A percentile compares a stretch with the other conserved stretches of the same genome.
Evolutionary conservation across 805 yeast species (phyloP).

Genomic region (Sugiyamaella americana): DNA sequence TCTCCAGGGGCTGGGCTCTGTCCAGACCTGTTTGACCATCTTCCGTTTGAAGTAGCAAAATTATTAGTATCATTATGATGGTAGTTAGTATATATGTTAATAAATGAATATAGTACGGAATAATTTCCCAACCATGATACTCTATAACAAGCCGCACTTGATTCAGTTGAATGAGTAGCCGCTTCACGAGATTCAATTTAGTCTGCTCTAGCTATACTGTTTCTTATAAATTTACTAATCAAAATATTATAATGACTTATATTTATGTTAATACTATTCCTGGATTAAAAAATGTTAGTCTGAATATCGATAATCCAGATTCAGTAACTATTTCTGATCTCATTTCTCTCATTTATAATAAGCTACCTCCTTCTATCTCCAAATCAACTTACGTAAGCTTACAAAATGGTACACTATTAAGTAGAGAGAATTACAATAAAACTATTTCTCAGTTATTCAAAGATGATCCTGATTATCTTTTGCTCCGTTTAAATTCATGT

Average conservation of each 20-base stretch:
- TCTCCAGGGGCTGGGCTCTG: no score
- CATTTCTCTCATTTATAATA: neutral
- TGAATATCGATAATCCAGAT: neutral
- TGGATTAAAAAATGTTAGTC: neutral
- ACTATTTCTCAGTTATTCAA: neutral
- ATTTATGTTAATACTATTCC: neutral
- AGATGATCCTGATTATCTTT: neutral
- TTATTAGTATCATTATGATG: no score
- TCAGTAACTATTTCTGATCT: neutral
- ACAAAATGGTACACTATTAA: neutral
- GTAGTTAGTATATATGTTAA: no score
- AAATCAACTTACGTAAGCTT: neutral
- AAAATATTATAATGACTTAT: neutral
- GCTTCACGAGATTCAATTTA: no score
- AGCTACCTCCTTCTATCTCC: neutral
- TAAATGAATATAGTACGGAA: no score
- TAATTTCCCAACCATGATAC: no score
- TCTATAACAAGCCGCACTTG: no score
- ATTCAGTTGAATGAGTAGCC: no score
- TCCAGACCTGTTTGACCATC: no score
- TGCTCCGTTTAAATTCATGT: conserved; percentile 23
- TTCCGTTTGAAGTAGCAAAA: no score
- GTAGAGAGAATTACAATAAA: neutral
- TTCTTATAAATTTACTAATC: no score
- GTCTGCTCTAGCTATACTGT: no score